phyloP scores from a whole-genome alignment of 139 green algal genomes.

The Chlamydomonas applanata region DNA sequence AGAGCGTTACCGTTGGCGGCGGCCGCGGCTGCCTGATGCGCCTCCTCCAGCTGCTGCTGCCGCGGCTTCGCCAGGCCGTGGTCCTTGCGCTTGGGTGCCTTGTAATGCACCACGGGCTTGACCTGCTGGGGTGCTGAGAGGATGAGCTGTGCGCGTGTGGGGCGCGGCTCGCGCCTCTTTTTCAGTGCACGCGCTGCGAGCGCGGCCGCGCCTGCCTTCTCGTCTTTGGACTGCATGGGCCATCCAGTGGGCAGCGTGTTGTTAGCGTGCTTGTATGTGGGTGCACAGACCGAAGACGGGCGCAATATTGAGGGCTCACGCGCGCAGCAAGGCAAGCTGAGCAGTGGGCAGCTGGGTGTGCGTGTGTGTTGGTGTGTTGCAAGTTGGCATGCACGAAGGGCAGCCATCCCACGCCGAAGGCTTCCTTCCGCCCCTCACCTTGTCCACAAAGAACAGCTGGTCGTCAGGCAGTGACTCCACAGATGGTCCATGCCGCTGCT shows the following conservation, averaged over 20 bases:
- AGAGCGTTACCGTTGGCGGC: too few relatives aligned
- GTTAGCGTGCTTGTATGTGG: not conserved
- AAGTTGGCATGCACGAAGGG: not conserved
- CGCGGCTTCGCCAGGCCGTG: not conserved
- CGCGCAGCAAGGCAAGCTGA: too few relatives aligned
- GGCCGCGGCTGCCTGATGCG: too few relatives aligned
- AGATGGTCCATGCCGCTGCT: conserved; percentile 49
- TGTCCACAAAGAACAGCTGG: conserved; percentile 79
- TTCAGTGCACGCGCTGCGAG: not conserved
- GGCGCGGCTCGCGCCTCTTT: conserved; percentile 3
- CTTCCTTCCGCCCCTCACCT: conserved; percentile 31
- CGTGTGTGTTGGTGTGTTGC: not conserved
- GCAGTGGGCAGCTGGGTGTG: not conserved
- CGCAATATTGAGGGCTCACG: too few relatives aligned
- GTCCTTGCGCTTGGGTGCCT: not conserved
- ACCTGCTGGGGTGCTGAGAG: conserved; percentile 3
- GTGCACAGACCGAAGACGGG: not conserved
- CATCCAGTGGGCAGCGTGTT: not conserved
- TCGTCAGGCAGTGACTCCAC: conserved; percentile 59
- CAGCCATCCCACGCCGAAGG: not conserved
- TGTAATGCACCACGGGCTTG: not conserved
- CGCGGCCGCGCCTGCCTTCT: not conserved
- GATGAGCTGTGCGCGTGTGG: conserved; percentile 12
- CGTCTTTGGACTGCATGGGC: not conserved
- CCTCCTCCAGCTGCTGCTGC: not conserved